phyloP scores from a whole-genome alignment of 306 rosid genomes.

The Vigna mungo region DNA sequence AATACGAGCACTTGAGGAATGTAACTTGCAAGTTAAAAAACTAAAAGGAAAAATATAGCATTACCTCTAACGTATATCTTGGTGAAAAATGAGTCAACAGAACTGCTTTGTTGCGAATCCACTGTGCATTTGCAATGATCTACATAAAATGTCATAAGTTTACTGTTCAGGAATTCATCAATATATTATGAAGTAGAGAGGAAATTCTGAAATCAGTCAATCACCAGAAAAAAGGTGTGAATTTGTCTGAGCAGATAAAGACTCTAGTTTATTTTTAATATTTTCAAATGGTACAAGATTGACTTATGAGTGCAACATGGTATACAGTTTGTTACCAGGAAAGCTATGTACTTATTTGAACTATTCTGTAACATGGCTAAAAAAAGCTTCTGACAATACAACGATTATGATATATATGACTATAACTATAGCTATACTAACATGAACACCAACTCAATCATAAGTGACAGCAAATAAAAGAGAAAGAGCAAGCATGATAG shows the following conservation, averaged over 20 bases:
- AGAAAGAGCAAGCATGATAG: not conserved
- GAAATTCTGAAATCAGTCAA: not conserved
- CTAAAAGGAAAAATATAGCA: conserved; percentile 13
- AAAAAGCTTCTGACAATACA: not conserved
- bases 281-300: no score
- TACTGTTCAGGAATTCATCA: conserved; percentile 18
- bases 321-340: no score
- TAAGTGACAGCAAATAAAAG: conserved; percentile 30
- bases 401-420: not conserved
- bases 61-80: conserved; percentile 89
- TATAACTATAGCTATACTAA: conserved; percentile 7
- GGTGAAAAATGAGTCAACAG: conserved; percentile 94
- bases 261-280: no score
- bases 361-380: no score
- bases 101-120: conserved; percentile 94
- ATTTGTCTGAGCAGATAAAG: conserved; percentile 16
- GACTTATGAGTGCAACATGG: no score
- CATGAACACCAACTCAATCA: not conserved
- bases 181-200: conserved; percentile 29
- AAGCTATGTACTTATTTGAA: no score
- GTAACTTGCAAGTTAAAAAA: conserved; percentile 9
- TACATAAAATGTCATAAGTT: conserved; percentile 46
- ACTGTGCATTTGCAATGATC: conserved; percentile 78
- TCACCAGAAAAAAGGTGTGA: not conserved
- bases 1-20: not conserved